Percentiles rank a stretch among this genome's conserved stretches.
Conservation (phyloP, 306 rosid genomes). For the Hippophae rhamnoides region DNA sequence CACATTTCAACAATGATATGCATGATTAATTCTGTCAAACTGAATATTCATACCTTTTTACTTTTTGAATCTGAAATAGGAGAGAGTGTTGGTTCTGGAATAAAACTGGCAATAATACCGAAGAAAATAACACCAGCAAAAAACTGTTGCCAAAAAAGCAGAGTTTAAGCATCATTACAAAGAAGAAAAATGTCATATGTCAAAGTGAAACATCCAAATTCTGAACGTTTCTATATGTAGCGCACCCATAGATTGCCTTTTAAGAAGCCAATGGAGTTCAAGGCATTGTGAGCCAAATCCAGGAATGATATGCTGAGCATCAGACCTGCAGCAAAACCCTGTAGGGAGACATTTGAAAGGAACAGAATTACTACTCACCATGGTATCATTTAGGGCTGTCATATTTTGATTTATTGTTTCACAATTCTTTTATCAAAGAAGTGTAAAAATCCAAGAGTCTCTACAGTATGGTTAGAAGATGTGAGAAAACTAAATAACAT, state of each 20-base stretch:
- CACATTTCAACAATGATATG: slow-evolving; percentile 18
- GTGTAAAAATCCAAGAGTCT: too few species aligned
- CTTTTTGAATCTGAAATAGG: slow-evolving; percentile 51
- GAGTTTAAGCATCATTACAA: slow-evolving; percentile 14
- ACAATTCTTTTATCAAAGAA: too few species aligned
- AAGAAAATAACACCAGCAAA: slow-evolving; percentile 91
- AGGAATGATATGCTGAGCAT: slow-evolving; percentile 95
- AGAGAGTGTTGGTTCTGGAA: slow-evolving; percentile 80
- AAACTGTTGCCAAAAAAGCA: slow-evolving; percentile 44
- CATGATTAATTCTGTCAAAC: slow-evolving; percentile 9
- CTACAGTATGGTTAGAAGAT: too few species aligned
- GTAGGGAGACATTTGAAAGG: slow-evolving; percentile 13
- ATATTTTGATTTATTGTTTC: too few species aligned
- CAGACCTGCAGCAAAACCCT: slow-evolving; percentile 98
- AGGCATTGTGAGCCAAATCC: slow-evolving; percentile 94
- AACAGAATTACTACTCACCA: too few species aligned
- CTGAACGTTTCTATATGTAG: neutral
- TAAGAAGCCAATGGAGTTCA: slow-evolving; percentile 85
- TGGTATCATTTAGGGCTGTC: too few species aligned
- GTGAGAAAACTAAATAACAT: too few species aligned
- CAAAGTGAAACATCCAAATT: slow-evolving; percentile 3
- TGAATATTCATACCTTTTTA: slow-evolving; percentile 46
- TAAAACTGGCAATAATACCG: slow-evolving; percentile 62
- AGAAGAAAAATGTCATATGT: slow-evolving; percentile 10
- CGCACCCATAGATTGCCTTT: slow-evolving; percentile 92